These are phyloP conservation scores for Gynostemma pentaphyllum DNA, from an alignment of 306 rosid species.

Conservation along the genomic window DNA sequence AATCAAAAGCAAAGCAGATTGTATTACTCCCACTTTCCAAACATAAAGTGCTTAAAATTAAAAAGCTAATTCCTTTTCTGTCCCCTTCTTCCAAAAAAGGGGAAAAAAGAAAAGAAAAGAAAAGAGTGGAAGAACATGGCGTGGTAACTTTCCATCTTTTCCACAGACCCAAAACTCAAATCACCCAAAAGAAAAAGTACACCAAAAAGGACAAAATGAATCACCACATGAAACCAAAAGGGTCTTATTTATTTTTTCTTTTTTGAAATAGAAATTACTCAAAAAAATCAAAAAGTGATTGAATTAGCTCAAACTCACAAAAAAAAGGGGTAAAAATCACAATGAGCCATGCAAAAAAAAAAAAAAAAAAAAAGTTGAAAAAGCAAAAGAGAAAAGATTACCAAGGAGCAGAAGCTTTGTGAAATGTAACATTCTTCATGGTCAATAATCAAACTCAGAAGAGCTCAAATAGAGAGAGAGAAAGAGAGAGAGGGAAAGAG, in stretches of 20 bases:
- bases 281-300: too few relatives aligned
- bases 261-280: too few relatives aligned
- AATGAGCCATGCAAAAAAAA: background rate
- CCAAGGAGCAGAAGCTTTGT: slow-evolving; percentile 25
- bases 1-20: background rate
- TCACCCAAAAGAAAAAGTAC: background rate
- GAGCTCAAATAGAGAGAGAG: background rate
- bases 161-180: background rate
- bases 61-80: background rate
- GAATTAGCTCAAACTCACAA: slow-evolving; percentile 9
- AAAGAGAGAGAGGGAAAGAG: background rate
- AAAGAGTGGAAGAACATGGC: background rate
- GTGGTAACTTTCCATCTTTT: background rate
- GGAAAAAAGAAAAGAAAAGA: background rate
- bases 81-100: background rate
- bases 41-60: background rate
- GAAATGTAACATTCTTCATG: slow-evolving; percentile 27
- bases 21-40: background rate
- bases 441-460: slow-evolving; percentile 13
- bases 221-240: background rate
- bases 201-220: background rate
- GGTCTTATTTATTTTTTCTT: too few relatives aligned
- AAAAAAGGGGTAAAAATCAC: background rate
- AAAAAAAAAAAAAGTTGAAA: background rate
- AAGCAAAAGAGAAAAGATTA: slow-evolving; percentile 16